Base-by-base conservation (phyloP, 2,329 filamentous ascomycete species). In the Aureobasidium sp. region DNA sequence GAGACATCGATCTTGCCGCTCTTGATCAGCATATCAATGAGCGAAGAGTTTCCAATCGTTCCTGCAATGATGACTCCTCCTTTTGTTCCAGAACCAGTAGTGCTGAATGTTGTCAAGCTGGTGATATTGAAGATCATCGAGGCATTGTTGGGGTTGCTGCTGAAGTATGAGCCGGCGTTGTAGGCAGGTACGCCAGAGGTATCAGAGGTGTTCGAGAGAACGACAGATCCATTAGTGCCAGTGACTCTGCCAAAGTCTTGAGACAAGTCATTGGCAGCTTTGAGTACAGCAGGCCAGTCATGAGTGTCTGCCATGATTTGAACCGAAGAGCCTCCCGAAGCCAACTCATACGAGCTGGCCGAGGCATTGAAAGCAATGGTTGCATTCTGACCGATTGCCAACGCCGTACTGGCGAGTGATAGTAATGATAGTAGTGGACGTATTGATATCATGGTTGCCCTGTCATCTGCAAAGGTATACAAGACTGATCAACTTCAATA, bases 171-270 rank as follows among this genome's bases (percentile, higher is more conserved):
- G 20, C 60, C 60, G 8, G 60, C 60, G 34, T 62, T 55, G 24
- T 47, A 55, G 9, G 60, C 48, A 15, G 60, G 24, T 12, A 62
- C 43, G 34, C 83, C 83, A 27, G 34, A 56, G 5, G 32, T 27
- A 24, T 46, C 51, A 1, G 64, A 64, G 27, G 63, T 63, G 47
- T 69, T 66, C 67, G 81, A 81, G 4, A 85, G 74, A 12, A 67
- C 70, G 36, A 79, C 67, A 0, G 84, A 83, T 63, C 86, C 82
- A 71, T 88, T 87, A 29, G 75, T 79, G 9, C 86, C 86, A 0
- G 86, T 88, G 5, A 89, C 86, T n/a, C 84, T 82, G 17, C 86
- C 86, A 74, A 90, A 88, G 71, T 90, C 87, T 4, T 78, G 69
- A 0, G 86, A 85, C 10, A 90, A 78, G 71, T 90, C 87, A 43